phyloP scores from a whole-genome alignment of 306 rosid species.

The Echinosophora koreensis region DNA sequence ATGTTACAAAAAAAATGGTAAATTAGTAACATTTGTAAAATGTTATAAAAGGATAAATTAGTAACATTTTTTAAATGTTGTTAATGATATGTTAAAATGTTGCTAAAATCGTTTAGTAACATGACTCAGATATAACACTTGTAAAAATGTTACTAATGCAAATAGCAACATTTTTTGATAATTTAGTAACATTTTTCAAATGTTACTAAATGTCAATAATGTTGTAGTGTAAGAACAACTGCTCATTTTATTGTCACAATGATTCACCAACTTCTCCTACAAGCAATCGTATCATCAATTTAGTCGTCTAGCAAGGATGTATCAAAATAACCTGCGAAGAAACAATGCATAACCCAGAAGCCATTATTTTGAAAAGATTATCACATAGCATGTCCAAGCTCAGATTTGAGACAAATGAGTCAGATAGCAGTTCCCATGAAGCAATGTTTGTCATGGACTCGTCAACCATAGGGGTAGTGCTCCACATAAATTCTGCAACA shows the following conservation, averaged over 20 bases:
- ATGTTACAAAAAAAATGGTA: too few relatives aligned
- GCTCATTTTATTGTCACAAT: conserved; percentile 39
- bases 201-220: too few relatives aligned
- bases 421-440: conserved; percentile 64
- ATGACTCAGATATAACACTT: too few relatives aligned
- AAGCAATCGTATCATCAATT: conserved; percentile 42
- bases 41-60: too few relatives aligned
- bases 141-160: too few relatives aligned
- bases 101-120: too few relatives aligned
- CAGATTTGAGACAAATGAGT: conserved; percentile 56
- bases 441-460: conserved; percentile 56
- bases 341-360: conserved; percentile 66
- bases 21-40: too few relatives aligned
- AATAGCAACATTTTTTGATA: too few relatives aligned
- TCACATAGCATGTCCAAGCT: conserved; percentile 63
- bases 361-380: conserved; percentile 57
- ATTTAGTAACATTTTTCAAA: too few relatives aligned
- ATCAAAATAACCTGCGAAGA: not conserved
- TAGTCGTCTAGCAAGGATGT: conserved; percentile 28
- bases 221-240: conserved; percentile 24
- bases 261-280: conserved; percentile 70
- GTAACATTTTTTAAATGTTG: too few relatives aligned
- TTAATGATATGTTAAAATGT: too few relatives aligned
- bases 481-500: conserved; percentile 58
- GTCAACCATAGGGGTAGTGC: conserved; percentile 48